A percentile compares a stretch with the other conserved stretches of the same genome.
These are phyloP conservation scores for Passiflora organensis DNA, from an alignment of 345 rosid species.

Conservation along the genomic window DNA sequence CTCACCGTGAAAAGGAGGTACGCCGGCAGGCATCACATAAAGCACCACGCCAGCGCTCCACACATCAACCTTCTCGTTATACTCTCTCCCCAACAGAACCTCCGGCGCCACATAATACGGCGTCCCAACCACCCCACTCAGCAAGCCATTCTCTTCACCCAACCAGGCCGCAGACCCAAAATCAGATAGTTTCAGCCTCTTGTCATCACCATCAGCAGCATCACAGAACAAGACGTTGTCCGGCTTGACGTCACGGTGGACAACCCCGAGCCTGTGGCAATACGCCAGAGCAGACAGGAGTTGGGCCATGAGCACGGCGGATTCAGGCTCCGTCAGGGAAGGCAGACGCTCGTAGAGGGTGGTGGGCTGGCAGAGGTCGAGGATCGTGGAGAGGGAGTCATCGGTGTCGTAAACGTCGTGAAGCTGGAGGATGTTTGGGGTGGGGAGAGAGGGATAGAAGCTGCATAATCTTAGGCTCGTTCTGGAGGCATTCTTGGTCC, in stretches of 20 bases:
- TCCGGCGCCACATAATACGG: conserved; percentile 32
- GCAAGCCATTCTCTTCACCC: conserved; percentile 1
- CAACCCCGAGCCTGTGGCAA: conserved; percentile 18
- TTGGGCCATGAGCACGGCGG: conserved; percentile 10
- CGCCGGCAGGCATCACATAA: conserved; percentile 26
- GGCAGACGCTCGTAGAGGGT: conserved; percentile 22
- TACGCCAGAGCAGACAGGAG: conserved; percentile 17
- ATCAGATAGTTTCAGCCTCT: conserved; percentile 18
- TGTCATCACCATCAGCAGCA: too few species aligned
- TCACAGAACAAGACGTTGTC: conserved; percentile 22
- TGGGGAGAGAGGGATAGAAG: conserved; percentile 25
- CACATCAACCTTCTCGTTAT: conserved; percentile 25
- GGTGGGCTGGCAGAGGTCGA: conserved; percentile 24
- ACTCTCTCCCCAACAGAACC: conserved; percentile 27
- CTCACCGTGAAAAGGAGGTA: conserved; percentile 29
- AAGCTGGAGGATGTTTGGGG: conserved; percentile 27
- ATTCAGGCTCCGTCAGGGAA: conserved; percentile 12
- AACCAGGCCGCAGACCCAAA: conserved; percentile 24
- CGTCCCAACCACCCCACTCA: conserved; percentile 24
- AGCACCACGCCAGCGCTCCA: conserved; percentile 33
- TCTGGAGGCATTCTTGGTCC: conserved; percentile 23
- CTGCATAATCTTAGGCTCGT: conserved; percentile 25
- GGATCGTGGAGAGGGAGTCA: conserved; percentile 14
- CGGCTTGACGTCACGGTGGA: conserved; percentile 24
- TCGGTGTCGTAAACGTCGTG: conserved; percentile 21